These are phyloP conservation scores for Saururus chinensis DNA, from an alignment of 164 flowering plant species.

Conservation along the genomic window DNA sequence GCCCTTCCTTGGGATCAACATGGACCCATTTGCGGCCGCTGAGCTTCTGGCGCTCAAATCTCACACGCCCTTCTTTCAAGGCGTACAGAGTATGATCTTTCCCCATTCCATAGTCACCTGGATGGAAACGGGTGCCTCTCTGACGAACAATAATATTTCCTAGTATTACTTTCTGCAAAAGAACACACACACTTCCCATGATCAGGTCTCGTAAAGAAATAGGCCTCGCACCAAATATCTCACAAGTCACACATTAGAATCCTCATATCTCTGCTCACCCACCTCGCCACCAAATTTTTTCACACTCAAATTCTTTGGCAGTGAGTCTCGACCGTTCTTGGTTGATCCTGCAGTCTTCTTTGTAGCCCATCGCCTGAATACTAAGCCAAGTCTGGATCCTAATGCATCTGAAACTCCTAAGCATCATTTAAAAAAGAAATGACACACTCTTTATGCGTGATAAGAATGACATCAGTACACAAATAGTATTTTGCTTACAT, in stretches of 20 bases:
- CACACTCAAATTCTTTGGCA: conserved; percentile 82
- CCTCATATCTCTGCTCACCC: not conserved
- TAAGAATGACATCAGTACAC: not conserved
- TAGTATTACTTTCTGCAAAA: conserved; percentile 71
- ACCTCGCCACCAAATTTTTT: conserved; percentile 99
- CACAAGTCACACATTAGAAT: not conserved
- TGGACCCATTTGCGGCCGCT: conserved; percentile 87
- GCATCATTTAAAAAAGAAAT: not conserved
- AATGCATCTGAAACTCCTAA: conserved; percentile 30
- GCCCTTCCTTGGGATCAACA: conserved; percentile 80
- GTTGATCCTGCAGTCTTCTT: conserved; percentile 92
- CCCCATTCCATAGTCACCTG: conserved; percentile 88
- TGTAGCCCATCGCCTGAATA: conserved; percentile 89
- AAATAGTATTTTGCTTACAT: not conserved
- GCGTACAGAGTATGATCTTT: conserved; percentile 93
- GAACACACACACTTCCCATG: not conserved
- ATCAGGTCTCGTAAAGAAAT: not conserved
- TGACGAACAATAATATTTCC: conserved; percentile 95
- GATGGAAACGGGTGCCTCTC: conserved; percentile 90
- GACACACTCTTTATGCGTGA: not conserved
- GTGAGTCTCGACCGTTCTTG: conserved; percentile 92
- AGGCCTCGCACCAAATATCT: too few relatives aligned
- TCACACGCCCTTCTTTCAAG: conserved; percentile 74
- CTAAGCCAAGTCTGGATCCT: conserved; percentile 53
- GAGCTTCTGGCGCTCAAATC: conserved; percentile 65